Percentiles rank a stretch among this genome's conserved stretches.
phyloP scores from a whole-genome alignment of 2,329 filamentous ascomycete genomes.

The Ophiostoma quercus region DNA sequence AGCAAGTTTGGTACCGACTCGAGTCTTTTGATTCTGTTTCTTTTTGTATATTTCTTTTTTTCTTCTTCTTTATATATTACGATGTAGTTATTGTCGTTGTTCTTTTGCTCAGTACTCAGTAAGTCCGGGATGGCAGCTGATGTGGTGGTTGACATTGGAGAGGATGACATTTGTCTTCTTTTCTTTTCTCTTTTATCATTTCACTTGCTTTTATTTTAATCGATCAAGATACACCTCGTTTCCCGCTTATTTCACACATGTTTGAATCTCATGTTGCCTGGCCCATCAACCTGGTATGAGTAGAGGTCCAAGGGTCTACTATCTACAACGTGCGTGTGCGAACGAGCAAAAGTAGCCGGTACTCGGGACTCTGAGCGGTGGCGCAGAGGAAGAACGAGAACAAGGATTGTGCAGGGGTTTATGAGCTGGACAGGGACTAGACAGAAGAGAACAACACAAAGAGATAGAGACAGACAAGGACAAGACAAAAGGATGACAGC shows the following conservation, averaged over 20 bases:
- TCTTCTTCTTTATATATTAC: neutral
- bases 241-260: neutral
- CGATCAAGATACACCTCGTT: neutral
- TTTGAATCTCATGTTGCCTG: neutral
- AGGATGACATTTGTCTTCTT: neutral
- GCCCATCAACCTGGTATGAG: constrained; percentile 9
- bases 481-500: neutral
- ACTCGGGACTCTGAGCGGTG: neutral
- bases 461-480: neutral
- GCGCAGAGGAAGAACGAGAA: neutral
- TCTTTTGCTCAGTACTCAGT: neutral
- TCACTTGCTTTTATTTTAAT: too few relatives aligned
- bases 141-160: neutral
- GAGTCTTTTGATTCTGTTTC: neutral
- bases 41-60: neutral
- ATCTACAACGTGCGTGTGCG: neutral
- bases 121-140: neutral
- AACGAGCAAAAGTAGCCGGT: neutral
- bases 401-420: neutral
- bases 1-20: neutral
- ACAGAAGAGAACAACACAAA: neutral
- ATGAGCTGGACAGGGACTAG: neutral
- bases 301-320: neutral
- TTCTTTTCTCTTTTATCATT: constrained; percentile 1
- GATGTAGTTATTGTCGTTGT: too few relatives aligned